Evolutionary conservation across 2,329 filamentous ascomycete genomes (phyloP).

Genomic region (Xylogone sp.): DNA sequence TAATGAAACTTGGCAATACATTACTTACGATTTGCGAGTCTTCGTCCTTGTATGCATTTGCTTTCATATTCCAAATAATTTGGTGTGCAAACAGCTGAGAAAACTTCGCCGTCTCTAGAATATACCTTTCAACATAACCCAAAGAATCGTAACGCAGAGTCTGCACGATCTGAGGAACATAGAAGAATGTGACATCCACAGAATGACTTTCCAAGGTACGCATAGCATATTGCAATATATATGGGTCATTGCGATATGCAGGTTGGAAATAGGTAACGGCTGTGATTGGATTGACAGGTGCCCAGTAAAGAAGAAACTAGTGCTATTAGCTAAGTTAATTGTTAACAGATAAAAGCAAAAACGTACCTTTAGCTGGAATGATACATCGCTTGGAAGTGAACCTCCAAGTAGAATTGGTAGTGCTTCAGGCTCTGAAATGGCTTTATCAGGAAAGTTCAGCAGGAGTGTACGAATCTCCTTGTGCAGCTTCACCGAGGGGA

Average conservation of each 20-base stretch:
- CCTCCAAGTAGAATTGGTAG: constrained; percentile 78
- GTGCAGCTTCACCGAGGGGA: constrained; percentile 68
- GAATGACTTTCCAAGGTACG: constrained; percentile 89
- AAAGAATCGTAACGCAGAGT: constrained; percentile 87
- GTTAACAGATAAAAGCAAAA: not conserved
- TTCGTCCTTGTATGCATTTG: constrained; percentile 97
- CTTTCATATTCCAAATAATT: constrained; percentile 99
- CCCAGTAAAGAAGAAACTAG: constrained; percentile 89
- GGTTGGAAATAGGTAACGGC: constrained; percentile 93
- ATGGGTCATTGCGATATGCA: constrained; percentile 85
- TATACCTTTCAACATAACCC: constrained; percentile 94
- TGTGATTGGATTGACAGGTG: constrained; percentile 85
- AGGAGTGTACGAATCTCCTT: constrained; percentile 77
- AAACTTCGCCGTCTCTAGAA: constrained; percentile 92
- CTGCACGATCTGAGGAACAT: constrained; percentile 97
- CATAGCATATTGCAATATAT: constrained; percentile 95
- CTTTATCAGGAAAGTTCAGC: constrained; percentile 79
- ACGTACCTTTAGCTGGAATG: constrained; percentile 75
- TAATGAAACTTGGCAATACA: not conserved
- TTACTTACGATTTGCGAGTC: constrained; percentile 73
- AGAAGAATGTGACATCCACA: constrained; percentile 98
- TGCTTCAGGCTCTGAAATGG: constrained; percentile 75
- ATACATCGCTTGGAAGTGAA: constrained; percentile 72
- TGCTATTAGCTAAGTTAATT: constrained; percentile 24
- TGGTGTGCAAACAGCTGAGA: constrained; percentile 99